Base-by-base conservation (phyloP, 345 rosid genomes). In the Raphanus sativus region DNA sequence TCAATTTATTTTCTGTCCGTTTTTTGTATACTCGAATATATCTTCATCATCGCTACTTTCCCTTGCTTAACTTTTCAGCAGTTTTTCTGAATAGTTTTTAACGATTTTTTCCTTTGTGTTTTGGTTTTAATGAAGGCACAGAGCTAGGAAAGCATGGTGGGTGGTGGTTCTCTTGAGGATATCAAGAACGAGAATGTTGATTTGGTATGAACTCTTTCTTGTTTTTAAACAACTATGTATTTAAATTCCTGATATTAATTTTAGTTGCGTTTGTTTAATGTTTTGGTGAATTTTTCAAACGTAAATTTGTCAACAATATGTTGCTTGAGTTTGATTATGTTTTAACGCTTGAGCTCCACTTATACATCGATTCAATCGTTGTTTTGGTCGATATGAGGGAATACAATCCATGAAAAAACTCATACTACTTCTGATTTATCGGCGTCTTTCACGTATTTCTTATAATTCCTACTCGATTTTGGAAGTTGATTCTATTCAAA, bases 111-210 rank as follows among this genome's bases (percentile, higher is more conserved):
- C 66, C 11, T 52, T 15, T 25, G 11, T 16, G 36, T 75, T 63
- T 42, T 56, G 71, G 6, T 55, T 58, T 65, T 56, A 32, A 63
- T 3, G 13, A 70, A 63, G 63, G 65, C 70, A 36, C 48, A 77
- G 55, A 50, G 17, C 55, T n/a, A 48, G 70, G 15, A 30, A 45
- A 60, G 26, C 17, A 78, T 78, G 81, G 77, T 76, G 54, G 61
- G 16, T 52, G 59, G 59, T 48, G 74, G 69, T 32, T 76, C 62
- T 33, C 73, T 78, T 38, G 73, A 66, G 56, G 69, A 78, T 67
- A 78, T 78, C 8, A 73, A 33, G 75, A 78, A 78, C 73, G 81
- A 78, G 56, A 78, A 58, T 48, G 73, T 78, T 78, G 81, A 78
- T 78, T 60, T 78, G 81, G 81, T 78, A 78, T 24, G 56, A 45